Evolutionary conservation across 208 protist species (phyloP).

Genomic region (Crithidia acanthocephali): DNA sequence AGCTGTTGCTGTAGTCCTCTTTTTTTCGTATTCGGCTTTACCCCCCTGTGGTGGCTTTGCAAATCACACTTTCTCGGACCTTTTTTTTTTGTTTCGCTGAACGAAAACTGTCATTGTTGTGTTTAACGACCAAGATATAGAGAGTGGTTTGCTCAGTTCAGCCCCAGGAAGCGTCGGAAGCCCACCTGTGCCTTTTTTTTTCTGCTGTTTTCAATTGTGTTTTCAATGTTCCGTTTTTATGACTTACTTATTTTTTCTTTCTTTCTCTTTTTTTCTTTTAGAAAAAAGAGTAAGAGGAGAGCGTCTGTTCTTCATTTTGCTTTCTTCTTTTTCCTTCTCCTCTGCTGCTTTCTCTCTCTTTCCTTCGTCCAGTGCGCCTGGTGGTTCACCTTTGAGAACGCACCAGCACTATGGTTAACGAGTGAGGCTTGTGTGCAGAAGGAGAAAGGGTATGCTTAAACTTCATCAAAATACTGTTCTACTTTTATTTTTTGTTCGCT

Average conservation of each 20-base stretch:
- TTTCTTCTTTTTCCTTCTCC: background rate
- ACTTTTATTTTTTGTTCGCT: too few species aligned
- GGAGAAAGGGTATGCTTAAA: too few species aligned
- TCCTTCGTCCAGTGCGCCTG: too few species aligned
- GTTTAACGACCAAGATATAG: too few species aligned
- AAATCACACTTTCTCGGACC: background rate
- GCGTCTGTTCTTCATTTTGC: background rate
- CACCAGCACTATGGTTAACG: too few species aligned
- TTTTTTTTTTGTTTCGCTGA: too few species aligned
- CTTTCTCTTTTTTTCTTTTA: slow-evolving; percentile 17
- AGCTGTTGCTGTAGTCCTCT: background rate
- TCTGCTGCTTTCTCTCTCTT: background rate
- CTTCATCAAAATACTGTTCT: too few species aligned
- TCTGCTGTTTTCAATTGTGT: slow-evolving; percentile 3
- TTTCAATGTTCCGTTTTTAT: slow-evolving; percentile 16
- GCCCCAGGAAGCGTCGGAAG: slow-evolving; percentile 1
- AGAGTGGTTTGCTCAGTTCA: background rate
- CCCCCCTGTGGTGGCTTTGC: background rate
- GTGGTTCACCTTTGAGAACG: too few species aligned
- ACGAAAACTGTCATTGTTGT: too few species aligned
- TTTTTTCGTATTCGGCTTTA: background rate
- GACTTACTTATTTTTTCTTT: slow-evolving; percentile 25
- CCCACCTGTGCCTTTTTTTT: slow-evolving; percentile 17
- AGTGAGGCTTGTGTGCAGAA: too few species aligned
- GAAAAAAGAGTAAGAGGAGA: background rate